Evolutionary conservation across 1,284 basidiomycete species (phyloP), one percentile per base, ranked within the genome.

Genomic region (Boletus calvinii): DNA sequence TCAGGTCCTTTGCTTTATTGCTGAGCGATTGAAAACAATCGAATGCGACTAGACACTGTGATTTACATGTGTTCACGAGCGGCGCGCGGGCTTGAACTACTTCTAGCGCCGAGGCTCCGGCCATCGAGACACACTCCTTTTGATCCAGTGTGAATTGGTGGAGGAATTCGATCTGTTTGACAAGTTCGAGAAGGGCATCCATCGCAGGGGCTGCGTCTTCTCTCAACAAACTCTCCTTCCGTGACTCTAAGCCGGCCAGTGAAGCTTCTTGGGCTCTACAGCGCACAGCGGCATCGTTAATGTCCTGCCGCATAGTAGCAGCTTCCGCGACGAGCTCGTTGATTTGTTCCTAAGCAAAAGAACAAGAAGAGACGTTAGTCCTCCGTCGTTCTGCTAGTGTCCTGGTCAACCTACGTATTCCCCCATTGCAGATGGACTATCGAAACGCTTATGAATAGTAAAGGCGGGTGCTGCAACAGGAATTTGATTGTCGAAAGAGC

Each of bases 181-280:
- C 48, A 20, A 58, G 54, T 2, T 42, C 18, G 8, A 60, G n/a
- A 13, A 60, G 58, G 11, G 42, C 18, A 3, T 60, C 58, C 49
- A 58, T 60, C 10, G 49, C 58, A 29, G 50, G 40, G 3, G 37
- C 13, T 4, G 50, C 59, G 4, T 34, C 46, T 18, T 20, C 18
- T 3, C 3, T 22, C 11, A 58, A n/a, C n/a, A n/a, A n/a, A n/a
- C n/a, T n/a, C 26, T 8, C 49, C 55, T 40, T 49, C 40, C 49
- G 43, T 0, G 36, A 54, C 8, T 54, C 39, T 15, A 58, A 32
- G 3, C 20, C 34, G 2, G 6, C 10, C 15, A 58, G 7, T n/a
- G 15, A 29, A 6, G 3, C 3, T 31, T 60, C 55, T 9, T 54
- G n/a, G 9, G 30, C 44, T n/a, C 24, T 5, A 22, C 46, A 46